Base-by-base conservation (phyloP, 805 yeast genomes). In the Starmerella kuoi region DNA sequence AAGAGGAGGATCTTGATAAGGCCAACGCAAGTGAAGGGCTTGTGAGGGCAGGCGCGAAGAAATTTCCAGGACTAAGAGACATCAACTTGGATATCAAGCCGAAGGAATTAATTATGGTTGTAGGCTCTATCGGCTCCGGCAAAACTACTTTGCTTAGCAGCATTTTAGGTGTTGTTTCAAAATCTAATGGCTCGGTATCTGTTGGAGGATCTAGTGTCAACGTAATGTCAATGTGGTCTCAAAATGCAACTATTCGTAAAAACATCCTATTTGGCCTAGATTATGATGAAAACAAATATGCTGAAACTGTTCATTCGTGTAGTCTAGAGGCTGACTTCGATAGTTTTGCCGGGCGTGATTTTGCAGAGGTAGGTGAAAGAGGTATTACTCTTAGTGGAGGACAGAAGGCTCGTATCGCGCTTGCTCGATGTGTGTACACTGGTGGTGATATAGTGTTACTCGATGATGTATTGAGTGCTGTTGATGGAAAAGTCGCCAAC, bases 371-470 rank as follows among this genome's bases (percentile, higher is more conserved):
- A 51, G 95, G 95, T 45, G 95, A 84, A 58, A 70, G 87, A 49
- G 95, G 95, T 53, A 79, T 85, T 44, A 85, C 91, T 0, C 63
- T 84, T 35, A 80, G 91, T 8, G 95, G 95, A 39, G 95, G 95
- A 38, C 95, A 84, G 58, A 85, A 84, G 64, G 91, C 94, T 0
- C 73, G 95, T 58, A 76, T 84, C 48, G 77, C 76, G 53, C 65
- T 84, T 40, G 94, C 95, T 1, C 70, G 95, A 52, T 81, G 91
- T 2, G 84, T 79, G 1, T 84, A 84, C 53, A 71, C 74, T 18
- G 68, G 72, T 31, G 66, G 71, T 17, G 85, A 80, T 48, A 72
- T 81, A 31, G 64, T 81, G 12, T 59, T 84, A 37, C 62, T 84
- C 42, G 94, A 84, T 56, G 95, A 84, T 58, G 86, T 83, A 7